These are phyloP conservation scores for Hanseniaspora clermontiae DNA, from an alignment of 805 yeast genomes.

Conservation along the genomic window DNA sequence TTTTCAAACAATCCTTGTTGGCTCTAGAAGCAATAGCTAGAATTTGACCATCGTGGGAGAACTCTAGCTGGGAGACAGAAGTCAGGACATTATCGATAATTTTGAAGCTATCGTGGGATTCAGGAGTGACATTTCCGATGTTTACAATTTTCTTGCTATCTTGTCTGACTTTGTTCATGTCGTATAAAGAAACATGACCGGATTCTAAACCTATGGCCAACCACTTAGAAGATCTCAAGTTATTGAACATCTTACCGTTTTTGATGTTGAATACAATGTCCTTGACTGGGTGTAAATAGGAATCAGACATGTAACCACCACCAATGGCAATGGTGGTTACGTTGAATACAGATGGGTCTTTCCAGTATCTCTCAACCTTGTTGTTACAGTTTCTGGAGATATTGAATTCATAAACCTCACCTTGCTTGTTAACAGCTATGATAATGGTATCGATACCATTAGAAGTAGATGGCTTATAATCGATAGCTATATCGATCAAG, in stretches of 20 bases:
- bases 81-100: slow-evolving; percentile 59
- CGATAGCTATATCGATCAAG: slow-evolving; percentile 53
- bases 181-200: slow-evolving; percentile 84
- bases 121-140: slow-evolving; percentile 33
- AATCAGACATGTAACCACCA: slow-evolving; percentile 33
- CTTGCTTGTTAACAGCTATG: slow-evolving; percentile 56
- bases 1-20: slow-evolving; percentile 69
- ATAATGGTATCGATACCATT: slow-evolving; percentile 28
- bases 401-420: slow-evolving; percentile 84
- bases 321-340: slow-evolving; percentile 67
- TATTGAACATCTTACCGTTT: slow-evolving; percentile 14
- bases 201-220: slow-evolving; percentile 78
- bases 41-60: slow-evolving; percentile 80
- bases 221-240: slow-evolving; percentile 47
- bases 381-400: slow-evolving; percentile 30
- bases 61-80: slow-evolving; percentile 56
- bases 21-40: slow-evolving; percentile 76
- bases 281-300: slow-evolving; percentile 22
- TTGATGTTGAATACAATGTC: slow-evolving; percentile 14
- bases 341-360: slow-evolving; percentile 75
- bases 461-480: slow-evolving; percentile 23
- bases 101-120: slow-evolving; percentile 26
- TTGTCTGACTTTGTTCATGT: slow-evolving; percentile 29
- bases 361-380: slow-evolving; percentile 56
- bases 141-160: slow-evolving; percentile 19